These are phyloP conservation scores for Irpex sp. DNA, from an alignment of 1,284 basidiomycete species.

Conservation along the genomic window DNA sequence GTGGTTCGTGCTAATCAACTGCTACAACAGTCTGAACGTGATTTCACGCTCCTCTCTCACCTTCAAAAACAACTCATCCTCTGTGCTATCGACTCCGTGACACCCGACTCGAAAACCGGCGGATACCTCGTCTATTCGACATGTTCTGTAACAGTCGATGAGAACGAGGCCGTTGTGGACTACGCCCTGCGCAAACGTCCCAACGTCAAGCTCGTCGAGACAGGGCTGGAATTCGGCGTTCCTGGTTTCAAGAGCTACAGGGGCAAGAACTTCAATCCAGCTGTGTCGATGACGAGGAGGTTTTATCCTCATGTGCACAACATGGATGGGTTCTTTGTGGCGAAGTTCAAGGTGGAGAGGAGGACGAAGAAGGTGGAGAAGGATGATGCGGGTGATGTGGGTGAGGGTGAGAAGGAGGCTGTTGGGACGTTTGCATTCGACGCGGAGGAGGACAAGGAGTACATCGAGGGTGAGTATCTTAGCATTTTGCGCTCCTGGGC, in stretches of 20 bases:
- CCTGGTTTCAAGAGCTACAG: constrained; percentile 90
- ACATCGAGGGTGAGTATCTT: constrained; percentile 58
- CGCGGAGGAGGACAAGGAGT: constrained; percentile 65
- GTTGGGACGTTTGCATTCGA: constrained; percentile 45
- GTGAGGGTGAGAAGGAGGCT: constrained; percentile 23
- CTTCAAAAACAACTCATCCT: constrained; percentile 98
- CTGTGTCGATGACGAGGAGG: constrained; percentile 79
- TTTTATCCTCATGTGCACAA: constrained; percentile 92
- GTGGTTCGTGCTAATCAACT: background rate
- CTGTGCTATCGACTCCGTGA: constrained; percentile 96
- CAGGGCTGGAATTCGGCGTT: constrained; percentile 90
- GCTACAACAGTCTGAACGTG: constrained; percentile 75
- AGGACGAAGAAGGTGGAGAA: constrained; percentile 50
- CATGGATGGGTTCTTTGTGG: constrained; percentile 99
- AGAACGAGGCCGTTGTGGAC: constrained; percentile 98
- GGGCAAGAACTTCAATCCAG: constrained; percentile 85
- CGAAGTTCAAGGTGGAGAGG: constrained; percentile 94
- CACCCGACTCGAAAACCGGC: constrained; percentile 85
- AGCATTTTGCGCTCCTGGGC: background rate
- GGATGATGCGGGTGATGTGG: constrained; percentile 29
- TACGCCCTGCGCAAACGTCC: constrained; percentile 97
- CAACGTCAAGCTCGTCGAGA: constrained; percentile 93
- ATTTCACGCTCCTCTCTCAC: constrained; percentile 93
- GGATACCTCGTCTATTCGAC: constrained; percentile 98
- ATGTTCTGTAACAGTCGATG: constrained; percentile 97